These are phyloP conservation scores for Umbelopsis sp. DNA, from an alignment of 192 early-diverging fungal species.

Conservation along the genomic window DNA sequence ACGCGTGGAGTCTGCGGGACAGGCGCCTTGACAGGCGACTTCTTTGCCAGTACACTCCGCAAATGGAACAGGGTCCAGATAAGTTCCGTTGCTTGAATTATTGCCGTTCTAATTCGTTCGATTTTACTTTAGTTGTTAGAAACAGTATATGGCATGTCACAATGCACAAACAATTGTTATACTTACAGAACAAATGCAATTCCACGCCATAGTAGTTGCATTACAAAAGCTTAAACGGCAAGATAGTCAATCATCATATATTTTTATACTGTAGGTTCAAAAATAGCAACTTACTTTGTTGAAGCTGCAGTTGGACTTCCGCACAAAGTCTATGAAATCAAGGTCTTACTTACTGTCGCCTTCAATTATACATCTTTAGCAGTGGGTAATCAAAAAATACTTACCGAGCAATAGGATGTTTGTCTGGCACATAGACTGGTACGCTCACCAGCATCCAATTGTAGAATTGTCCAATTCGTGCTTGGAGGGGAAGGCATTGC, in stretches of 20 bases:
- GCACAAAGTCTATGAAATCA: constrained; percentile 22
- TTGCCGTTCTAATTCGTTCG: neutral
- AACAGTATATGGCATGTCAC: neutral
- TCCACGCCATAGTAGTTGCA: constrained; percentile 32
- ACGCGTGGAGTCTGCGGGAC: neutral
- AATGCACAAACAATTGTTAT: neutral
- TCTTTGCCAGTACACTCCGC: constrained; percentile 32
- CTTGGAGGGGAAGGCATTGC: neutral
- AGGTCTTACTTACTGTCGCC: neutral
- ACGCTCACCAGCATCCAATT: constrained; percentile 23
- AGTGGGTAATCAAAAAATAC: neutral
- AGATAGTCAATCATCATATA: neutral
- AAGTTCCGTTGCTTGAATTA: neutral
- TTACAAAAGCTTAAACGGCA: constrained; percentile 32
- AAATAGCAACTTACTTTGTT: constrained; percentile 25
- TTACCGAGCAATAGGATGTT: constrained; percentile 33
- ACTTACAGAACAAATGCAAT: constrained; percentile 30
- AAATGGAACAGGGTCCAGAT: constrained; percentile 28
- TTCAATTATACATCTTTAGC: neutral
- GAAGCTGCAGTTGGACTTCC: constrained; percentile 20
- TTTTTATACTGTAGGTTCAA: neutral
- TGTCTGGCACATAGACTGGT: constrained; percentile 30
- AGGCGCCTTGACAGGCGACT: constrained; percentile 27
- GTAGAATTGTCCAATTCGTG: constrained; percentile 24
- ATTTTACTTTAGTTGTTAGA: neutral